These are phyloP conservation scores for Hypsizygus marmoreus DNA, from an alignment of 768 basidiomycete species.

Conservation along the genomic window DNA sequence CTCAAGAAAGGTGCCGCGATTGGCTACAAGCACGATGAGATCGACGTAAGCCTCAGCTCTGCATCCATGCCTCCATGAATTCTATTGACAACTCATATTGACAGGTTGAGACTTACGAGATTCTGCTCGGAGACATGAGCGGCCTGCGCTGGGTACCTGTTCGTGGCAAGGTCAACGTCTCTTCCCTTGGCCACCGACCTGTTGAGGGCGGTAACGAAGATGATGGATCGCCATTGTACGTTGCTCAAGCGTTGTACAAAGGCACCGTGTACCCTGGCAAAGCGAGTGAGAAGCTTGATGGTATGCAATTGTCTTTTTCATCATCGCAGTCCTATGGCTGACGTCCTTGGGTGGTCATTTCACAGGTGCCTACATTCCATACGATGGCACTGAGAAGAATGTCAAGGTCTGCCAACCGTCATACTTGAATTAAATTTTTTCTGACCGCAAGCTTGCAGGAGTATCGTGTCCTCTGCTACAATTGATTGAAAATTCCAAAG, in stretches of 20 bases:
- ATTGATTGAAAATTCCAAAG: no score
- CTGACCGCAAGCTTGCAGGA: no score
- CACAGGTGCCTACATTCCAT: conserved; percentile 57
- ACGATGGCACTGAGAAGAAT: conserved; percentile 50
- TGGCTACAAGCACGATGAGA: conserved; percentile 60
- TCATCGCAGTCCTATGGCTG: not conserved
- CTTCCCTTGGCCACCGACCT: conserved; percentile 45
- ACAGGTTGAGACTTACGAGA: conserved; percentile 64
- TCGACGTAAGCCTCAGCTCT: conserved; percentile 44
- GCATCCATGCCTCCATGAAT: not conserved
- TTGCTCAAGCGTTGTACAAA: conserved; percentile 59
- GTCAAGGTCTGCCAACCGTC: conserved; percentile 37
- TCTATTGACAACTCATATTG: not conserved
- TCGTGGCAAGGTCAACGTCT: conserved; percentile 46
- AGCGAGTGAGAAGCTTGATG: conserved; percentile 53
- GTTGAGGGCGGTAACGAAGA: conserved; percentile 72
- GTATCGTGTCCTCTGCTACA: conserved; percentile 41
- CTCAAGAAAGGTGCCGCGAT: conserved; percentile 67
- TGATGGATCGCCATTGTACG: conserved; percentile 59
- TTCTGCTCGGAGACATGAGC: conserved; percentile 64
- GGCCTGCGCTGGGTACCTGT: conserved; percentile 60
- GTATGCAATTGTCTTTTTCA: conserved; percentile 28
- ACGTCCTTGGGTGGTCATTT: not conserved
- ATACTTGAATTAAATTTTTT: not conserved
- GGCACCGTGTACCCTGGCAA: conserved; percentile 66